Base-by-base conservation (phyloP, 139 green algal species). In the Haematococcus lacustris region DNA sequence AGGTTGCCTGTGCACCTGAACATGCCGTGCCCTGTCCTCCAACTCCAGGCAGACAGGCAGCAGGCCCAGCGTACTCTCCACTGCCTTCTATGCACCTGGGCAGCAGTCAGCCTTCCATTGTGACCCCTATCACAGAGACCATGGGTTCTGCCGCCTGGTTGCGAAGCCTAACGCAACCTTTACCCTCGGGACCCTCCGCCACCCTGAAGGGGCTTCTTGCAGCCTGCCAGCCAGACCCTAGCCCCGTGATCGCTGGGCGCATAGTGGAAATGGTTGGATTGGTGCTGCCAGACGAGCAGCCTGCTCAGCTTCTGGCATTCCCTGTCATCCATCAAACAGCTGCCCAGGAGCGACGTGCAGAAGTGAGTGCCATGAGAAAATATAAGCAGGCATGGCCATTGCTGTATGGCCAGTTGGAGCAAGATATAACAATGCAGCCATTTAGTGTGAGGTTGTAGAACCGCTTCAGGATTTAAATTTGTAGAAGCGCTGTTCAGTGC, bases 141-240 rank as follows among this genome's bases (percentile, higher is more conserved):
- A 81, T 91, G 82, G 75, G 74, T 1, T 68, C 79, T 1, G 66
- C 83, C 0, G 51, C 77, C 0, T 91, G 87, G 87, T 79, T 91
- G 59, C 75, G 73, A 0, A 51, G 74, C 67, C 13, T 86, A 33
- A 74, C 66, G 0, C 26, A n/a, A 3, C 3, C 30, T 25, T 9
- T 65, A 39, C 41, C 17, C 25, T 25, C 66, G 60, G 72, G 86
- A 80, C 76, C 79, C 0, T 71, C 68, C 0, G 13, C 64, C 1
- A 33, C 59, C n/a, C 64, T 88, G 64, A 63, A 74, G 70, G 60
- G 53, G 1, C 73, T 69, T 62, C 63, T 88, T 13, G 67, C 59
- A 3, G 71, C 63, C 25, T 74, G 61, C 28, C 71, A 71, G 30
- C 30, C 35, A 34, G 50, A 77, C 57, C 26, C 71, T 23, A 53